These are phyloP conservation scores for Lablab purpureus DNA, from an alignment of 306 rosid genomes.

Conservation along the genomic window DNA sequence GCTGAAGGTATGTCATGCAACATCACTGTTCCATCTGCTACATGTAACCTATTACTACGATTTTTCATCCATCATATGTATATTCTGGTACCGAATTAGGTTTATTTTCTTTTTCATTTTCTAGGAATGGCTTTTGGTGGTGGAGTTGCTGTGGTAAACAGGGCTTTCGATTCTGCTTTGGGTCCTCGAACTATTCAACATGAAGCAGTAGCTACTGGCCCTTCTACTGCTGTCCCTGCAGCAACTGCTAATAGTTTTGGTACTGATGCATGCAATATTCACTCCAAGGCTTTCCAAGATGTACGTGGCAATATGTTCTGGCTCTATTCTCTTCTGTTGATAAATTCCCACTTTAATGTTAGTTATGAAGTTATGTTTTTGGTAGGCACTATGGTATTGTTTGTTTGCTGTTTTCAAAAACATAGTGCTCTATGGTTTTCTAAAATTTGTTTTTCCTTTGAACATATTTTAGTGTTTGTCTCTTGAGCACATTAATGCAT, in stretches of 20 bases:
- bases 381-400: no score
- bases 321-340: background rate
- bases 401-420: no score
- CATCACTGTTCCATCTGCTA: background rate
- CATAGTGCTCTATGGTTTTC: background rate
- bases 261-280: constrained; percentile 64
- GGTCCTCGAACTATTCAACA: constrained; percentile 74
- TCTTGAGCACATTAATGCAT: no score
- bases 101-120: background rate
- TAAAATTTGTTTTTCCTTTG: background rate
- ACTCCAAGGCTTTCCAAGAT: constrained; percentile 71
- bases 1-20: constrained; percentile 59
- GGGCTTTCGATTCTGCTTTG: constrained; percentile 70
- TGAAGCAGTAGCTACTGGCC: constrained; percentile 54
- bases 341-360: background rate
- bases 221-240: constrained; percentile 53
- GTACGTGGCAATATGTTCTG: constrained; percentile 53
- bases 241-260: constrained; percentile 48
- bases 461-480: no score
- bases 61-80: background rate
- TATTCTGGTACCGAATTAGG: background rate
- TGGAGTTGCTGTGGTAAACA: constrained; percentile 76
- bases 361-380: background rate
- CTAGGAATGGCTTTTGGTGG: constrained; percentile 76
- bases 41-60: background rate